Evolutionary conservation across 768 basidiomycete species (phyloP).

Genomic region (Suillus fuscotomentosus): DNA sequence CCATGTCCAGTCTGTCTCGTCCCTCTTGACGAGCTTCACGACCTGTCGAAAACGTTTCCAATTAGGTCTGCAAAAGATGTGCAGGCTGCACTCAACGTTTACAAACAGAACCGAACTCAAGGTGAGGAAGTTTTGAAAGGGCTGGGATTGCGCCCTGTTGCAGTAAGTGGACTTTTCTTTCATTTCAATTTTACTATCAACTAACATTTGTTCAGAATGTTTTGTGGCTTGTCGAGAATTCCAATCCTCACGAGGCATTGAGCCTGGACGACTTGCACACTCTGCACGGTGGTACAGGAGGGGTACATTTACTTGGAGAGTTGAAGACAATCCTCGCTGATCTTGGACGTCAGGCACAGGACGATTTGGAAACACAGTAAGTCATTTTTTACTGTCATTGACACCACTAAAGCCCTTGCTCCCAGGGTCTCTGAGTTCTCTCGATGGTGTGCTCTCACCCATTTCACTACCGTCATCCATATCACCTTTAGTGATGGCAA

Average conservation of each 20-base stretch:
- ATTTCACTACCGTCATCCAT: conserved; percentile 25
- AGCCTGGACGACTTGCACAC: conserved; percentile 40
- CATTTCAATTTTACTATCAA: too few relatives aligned
- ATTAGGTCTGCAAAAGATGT: not conserved
- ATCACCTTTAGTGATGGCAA: conserved; percentile 33
- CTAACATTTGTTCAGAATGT: too few relatives aligned
- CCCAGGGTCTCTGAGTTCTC: conserved; percentile 30
- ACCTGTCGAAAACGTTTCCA: conserved; percentile 11
- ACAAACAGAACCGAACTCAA: not conserved
- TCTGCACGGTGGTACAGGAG: conserved; percentile 29
- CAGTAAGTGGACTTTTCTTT: not conserved
- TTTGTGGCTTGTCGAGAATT: conserved; percentile 30
- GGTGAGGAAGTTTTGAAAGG: conserved; percentile 5
- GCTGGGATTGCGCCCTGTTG: not conserved
- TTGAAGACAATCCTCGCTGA: conserved; percentile 20
- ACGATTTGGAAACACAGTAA: not conserved
- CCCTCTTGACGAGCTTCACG: conserved; percentile 20
- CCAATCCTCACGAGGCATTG: conserved; percentile 32
- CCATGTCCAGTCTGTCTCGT: conserved; percentile 39
- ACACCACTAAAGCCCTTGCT: not conserved
- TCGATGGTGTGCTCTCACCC: conserved; percentile 32
- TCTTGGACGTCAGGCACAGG: not conserved
- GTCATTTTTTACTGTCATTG: too few relatives aligned
- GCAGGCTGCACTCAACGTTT: not conserved
- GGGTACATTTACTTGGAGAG: conserved; percentile 28